Evolutionary conservation across 805 yeast genomes (phyloP), one percentile per base, ranked within the genome.

Genomic region (Teunomyces funiuensis): DNA sequence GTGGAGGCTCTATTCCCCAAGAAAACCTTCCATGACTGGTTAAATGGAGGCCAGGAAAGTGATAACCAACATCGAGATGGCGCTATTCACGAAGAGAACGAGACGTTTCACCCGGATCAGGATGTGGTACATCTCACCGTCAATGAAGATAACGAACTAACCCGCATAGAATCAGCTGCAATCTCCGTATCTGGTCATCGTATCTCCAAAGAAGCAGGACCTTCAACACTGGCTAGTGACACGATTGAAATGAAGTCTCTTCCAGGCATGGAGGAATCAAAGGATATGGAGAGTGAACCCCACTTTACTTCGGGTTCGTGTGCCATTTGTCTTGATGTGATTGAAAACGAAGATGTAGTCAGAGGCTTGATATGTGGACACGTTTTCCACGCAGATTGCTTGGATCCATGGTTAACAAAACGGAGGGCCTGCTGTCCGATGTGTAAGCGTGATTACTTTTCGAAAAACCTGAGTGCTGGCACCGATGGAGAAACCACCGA

Each of bases 341-440:
- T 83, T 41, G 84, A 79, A 47, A 75, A 75, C 37, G 80, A 74
- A 10, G 88, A 84, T 39, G 56, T 60, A 1, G 88, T 87, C 2
- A 76, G 95, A 37, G 88, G 88, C 0, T 69, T 88, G 33, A 68
- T 85, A 8, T 87, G 96, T 64, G 88, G 89, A 3, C 96, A 87
- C 61, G 88, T 83, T 2, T 87, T 82, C 73, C 96, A 87, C 55
- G 71, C 82, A 16, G 82, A 75, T 13, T 87, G 96, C 61, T 73
- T 88, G 40, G 88, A 83, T 48, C 90, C 90, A 2, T 87, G 95
- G 95, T 66, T 87, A 36, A 81, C 79, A 2, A 76, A 77, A 47
- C 69, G 91, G 50, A 74, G 84, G 36, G 90, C 89, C 0, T 82
- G 87, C 52, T 87, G 96, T 57, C 95, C 96, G 6, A 79, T 83